phyloP scores from a whole-genome alignment of 1,284 basidiomycete species.

The Thecaphora thlaspeos region DNA sequence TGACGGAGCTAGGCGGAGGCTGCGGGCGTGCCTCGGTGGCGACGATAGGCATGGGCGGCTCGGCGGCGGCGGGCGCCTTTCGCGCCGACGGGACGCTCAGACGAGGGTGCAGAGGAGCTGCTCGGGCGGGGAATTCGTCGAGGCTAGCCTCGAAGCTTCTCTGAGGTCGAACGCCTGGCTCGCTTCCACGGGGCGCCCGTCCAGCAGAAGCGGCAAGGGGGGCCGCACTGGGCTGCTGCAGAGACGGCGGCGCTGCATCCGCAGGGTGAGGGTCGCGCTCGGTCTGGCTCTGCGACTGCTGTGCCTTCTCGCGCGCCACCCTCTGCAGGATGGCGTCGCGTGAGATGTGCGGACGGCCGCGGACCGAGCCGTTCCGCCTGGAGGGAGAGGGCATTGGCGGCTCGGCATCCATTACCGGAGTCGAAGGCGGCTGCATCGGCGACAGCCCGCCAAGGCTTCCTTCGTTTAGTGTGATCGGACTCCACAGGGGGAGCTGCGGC shows the following conservation, averaged over 20 bases:
- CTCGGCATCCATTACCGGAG: background rate
- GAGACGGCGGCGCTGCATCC: background rate
- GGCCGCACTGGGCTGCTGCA: background rate
- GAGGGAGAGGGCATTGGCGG: constrained; percentile 3
- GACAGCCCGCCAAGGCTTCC: background rate
- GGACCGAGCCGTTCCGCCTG: constrained; percentile 9
- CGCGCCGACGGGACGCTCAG: constrained; percentile 15
- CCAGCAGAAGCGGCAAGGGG: background rate
- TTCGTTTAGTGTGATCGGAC: constrained; percentile 37
- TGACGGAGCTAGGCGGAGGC: constrained; percentile 39
- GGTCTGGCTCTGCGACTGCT: constrained; percentile 1
- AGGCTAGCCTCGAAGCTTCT: background rate
- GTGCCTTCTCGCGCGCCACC: constrained; percentile 41
- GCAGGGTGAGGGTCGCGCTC: no score
- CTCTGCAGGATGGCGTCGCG: constrained; percentile 51
- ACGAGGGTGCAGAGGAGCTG: constrained; percentile 2
- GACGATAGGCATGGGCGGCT: background rate
- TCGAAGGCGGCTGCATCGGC: background rate
- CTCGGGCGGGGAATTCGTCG: background rate
- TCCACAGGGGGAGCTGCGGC: constrained; percentile 51
- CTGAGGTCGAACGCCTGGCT: background rate
- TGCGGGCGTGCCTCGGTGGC: constrained; percentile 27
- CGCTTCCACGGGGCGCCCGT: background rate
- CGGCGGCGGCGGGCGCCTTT: background rate
- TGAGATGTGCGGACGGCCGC: constrained; percentile 52